Conservation (phyloP, 2,329 filamentous ascomycete genomes). For the Penicillium verrucosum region DNA sequence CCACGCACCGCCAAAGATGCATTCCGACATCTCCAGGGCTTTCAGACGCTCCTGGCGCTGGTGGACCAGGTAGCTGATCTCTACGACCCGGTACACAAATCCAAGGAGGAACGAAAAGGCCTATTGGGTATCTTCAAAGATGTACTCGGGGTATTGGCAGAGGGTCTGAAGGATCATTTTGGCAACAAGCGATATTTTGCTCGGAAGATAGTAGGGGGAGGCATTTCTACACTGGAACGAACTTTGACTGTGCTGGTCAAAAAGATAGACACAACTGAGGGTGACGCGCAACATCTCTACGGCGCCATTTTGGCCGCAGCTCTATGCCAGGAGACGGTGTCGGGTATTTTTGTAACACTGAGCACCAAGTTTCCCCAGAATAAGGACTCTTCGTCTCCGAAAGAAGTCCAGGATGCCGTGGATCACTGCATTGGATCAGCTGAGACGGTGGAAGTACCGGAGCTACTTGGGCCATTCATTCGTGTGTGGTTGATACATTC, state of each 20-base stretch:
- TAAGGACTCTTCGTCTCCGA: slow-evolving; percentile 12
- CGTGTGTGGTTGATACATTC: slow-evolving; percentile 57
- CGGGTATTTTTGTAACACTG: slow-evolving; percentile 59
- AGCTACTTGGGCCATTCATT: slow-evolving; percentile 39
- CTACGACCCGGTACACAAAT: slow-evolving; percentile 62
- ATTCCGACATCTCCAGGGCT: slow-evolving; percentile 77
- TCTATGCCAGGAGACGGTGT: slow-evolving; percentile 71
- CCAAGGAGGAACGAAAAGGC: slow-evolving; percentile 60
- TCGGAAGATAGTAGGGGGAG: slow-evolving; percentile 69
- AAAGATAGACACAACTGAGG: slow-evolving; percentile 46
- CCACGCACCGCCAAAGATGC: slow-evolving; percentile 65
- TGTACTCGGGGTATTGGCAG: slow-evolving; percentile 61
- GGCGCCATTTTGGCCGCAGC: slow-evolving; percentile 78
- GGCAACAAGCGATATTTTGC: slow-evolving; percentile 88
- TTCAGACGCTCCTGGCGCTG: slow-evolving; percentile 68
- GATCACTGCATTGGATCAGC: slow-evolving; percentile 39
- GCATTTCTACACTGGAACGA: slow-evolving; percentile 74
- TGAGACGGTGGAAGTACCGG: slow-evolving; percentile 43
- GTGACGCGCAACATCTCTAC: slow-evolving; percentile 74
- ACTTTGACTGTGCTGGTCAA: slow-evolving; percentile 63
- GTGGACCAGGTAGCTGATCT: slow-evolving; percentile 70
- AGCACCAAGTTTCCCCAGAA: slow-evolving; percentile 27
- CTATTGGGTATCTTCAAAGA: slow-evolving; percentile 66
- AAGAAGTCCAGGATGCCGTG: slow-evolving; percentile 29
- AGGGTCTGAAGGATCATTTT: slow-evolving; percentile 71